These are phyloP conservation scores for Ceratocystis albifundus DNA, from an alignment of 2,329 filamentous ascomycete species.

Conservation along the genomic window DNA sequence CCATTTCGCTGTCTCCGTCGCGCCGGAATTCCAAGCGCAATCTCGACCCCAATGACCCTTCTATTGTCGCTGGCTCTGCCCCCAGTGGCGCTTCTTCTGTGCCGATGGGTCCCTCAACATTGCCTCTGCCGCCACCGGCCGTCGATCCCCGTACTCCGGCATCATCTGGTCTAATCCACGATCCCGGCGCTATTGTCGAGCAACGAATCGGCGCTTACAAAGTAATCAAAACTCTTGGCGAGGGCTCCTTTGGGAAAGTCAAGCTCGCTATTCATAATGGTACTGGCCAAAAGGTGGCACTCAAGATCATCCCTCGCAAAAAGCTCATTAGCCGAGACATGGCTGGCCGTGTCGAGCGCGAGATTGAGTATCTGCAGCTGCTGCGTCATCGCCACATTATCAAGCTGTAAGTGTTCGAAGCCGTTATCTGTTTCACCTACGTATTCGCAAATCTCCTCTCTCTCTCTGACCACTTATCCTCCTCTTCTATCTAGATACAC, in stretches of 20 bases:
- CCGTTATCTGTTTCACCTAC: not conserved
- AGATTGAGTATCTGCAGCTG: conserved; percentile 95
- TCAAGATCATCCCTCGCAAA: conserved; percentile 95
- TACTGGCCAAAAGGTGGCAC: conserved; percentile 86
- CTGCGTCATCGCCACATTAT: conserved; percentile 97
- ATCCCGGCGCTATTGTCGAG: conserved; percentile 40
- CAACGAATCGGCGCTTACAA: conserved; percentile 87
- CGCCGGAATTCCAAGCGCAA: conserved; percentile 29
- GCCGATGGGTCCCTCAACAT: not conserved
- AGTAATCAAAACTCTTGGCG: conserved; percentile 78
- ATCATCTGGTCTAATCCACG: conserved; percentile 33
- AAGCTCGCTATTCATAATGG: conserved; percentile 89
- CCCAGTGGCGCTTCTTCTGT: conserved; percentile 17
- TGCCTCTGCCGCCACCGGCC: not conserved
- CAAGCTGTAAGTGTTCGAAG: conserved; percentile 58
- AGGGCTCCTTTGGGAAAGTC: conserved; percentile 97
- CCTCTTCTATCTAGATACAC: conserved; percentile 56
- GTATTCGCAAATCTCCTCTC: not conserved
- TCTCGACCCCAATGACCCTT: conserved; percentile 16
- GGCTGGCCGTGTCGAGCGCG: conserved; percentile 91
- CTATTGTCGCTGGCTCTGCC: conserved; percentile 24
- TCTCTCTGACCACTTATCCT: not conserved
- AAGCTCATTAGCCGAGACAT: conserved; percentile 95
- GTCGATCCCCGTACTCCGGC: conserved; percentile 27
- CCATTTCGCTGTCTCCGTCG: conserved; percentile 59